Base-by-base conservation (phyloP, 257 asterid genomes). In the Penstemon davidsonii region DNA sequence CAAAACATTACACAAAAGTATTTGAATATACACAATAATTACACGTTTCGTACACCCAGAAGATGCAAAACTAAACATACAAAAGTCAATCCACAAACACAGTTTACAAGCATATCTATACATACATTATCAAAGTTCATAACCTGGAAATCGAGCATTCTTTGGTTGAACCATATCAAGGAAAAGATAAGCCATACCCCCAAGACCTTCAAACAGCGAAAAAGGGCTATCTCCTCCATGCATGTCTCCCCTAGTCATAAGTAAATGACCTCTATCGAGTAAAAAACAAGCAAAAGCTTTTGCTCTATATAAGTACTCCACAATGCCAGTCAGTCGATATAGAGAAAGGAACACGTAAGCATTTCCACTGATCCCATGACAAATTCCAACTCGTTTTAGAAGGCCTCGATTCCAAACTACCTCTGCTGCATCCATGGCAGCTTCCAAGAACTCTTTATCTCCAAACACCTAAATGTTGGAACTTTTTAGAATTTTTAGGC, bases 311-410 rank as follows among this genome's bases (percentile, higher is more conserved):
- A 87, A 56, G 58, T 78, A 87, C 84, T 83, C 88, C 9, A 47
- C 65, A 8, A 81, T 69, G 41, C 95, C 91, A 2, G 97, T 90
- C 39, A 90, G 74, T 3, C 88, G 89, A 67, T 87, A 86, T 8
- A 90, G 88, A 10, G 94, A 84, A 5, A 90, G 84, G 77, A 90
- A 87, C 47, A 69, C 84, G 36, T 86, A 90, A 3, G 94, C 76
- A 50, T 90, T 90, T 60, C 97, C 97, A 6, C 97, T 86, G 57
- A 90, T 78, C 11, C 97, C 96, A 68, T 90, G 97, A 69, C 97
- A 90, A 36, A 87, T 75, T 40, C 94, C 94, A 0, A 84, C 87
- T n/a, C 90, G 78, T 75, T 79, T 87, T 50, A 90, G 84, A 19
- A 90, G 88, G 6, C 97, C 95, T 0, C 88, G 91, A 45, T 76